A percentile compares a stretch with the other conserved stretches of the same genome.
These are phyloP conservation scores for Camellia lanceoleosa DNA, from an alignment of 148 eudicot species.

Conservation along the genomic window DNA sequence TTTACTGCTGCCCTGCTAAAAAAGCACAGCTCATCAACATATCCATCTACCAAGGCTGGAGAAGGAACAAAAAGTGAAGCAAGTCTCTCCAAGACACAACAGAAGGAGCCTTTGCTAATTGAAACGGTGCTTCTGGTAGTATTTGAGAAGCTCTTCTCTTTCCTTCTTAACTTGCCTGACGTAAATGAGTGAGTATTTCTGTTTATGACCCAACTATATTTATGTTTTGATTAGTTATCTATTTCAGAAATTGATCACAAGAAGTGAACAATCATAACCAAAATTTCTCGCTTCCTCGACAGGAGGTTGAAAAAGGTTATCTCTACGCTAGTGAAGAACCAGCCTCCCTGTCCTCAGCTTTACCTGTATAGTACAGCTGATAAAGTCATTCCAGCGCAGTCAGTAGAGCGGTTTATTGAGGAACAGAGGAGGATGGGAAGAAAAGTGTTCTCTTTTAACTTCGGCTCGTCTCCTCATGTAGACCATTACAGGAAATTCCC, in stretches of 20 bases:
- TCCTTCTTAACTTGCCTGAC: conserved; percentile 59
- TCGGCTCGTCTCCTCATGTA: conserved; percentile 81
- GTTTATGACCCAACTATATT: background rate
- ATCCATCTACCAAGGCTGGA: conserved; percentile 34
- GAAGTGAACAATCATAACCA: background rate
- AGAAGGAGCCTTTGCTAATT: conserved; percentile 38
- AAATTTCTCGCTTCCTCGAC: conserved; percentile 21
- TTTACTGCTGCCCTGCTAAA: conserved; percentile 82
- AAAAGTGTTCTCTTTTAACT: conserved; percentile 56
- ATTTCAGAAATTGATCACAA: background rate
- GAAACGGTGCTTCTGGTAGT: conserved; percentile 47
- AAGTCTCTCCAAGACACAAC: conserved; percentile 26
- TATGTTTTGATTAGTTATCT: background rate
- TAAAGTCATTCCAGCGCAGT: conserved; percentile 60
- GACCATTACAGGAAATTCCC: conserved; percentile 89
- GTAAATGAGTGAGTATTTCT: conserved; percentile 56
- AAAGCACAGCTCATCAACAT: conserved; percentile 58
- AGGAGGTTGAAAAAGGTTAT: conserved; percentile 65
- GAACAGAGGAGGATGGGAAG: conserved; percentile 67
- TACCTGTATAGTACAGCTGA: conserved; percentile 90
- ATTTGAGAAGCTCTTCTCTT: conserved; percentile 72
- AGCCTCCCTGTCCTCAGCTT: conserved; percentile 85
- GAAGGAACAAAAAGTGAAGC: conserved; percentile 23
- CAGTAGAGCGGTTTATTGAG: conserved; percentile 68
- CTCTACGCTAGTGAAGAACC: conserved; percentile 45